Evolutionary conservation across 331 rosid species (phyloP).

Genomic region (Malus hybrid): DNA sequence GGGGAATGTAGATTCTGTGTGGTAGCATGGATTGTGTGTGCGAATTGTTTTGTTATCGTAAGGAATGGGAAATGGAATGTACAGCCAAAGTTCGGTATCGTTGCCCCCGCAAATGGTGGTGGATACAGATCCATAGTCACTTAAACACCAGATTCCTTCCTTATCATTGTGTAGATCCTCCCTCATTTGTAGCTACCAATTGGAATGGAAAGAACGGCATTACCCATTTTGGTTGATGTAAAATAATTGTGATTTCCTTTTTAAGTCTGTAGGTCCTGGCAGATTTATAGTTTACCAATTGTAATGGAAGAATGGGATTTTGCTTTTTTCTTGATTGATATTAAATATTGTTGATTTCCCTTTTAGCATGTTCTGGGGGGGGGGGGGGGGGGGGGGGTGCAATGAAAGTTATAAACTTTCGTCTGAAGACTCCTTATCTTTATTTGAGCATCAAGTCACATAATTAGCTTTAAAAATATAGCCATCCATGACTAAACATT

Average conservation of each 20-base stretch:
- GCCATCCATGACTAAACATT: slow-evolving; percentile 30
- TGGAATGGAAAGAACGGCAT: background rate
- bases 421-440: slow-evolving; percentile 39
- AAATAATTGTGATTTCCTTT: background rate
- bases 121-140: slow-evolving; percentile 26
- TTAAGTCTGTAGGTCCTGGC: slow-evolving; percentile 1
- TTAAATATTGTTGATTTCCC: background rate
- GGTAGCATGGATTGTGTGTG: slow-evolving; percentile 13
- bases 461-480: slow-evolving; percentile 25
- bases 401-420: slow-evolving; percentile 27
- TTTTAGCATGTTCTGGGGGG: slow-evolving; percentile 15
- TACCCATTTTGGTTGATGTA: background rate
- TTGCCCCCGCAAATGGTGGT: slow-evolving; percentile 19
- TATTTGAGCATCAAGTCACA: slow-evolving; percentile 13
- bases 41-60: slow-evolving; percentile 3
- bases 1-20: background rate
- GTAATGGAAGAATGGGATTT: slow-evolving; percentile 3
- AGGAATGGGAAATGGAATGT: slow-evolving; percentile 18
- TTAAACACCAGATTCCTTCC: slow-evolving; percentile 8
- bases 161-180: background rate
- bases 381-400: slow-evolving; percentile 8
- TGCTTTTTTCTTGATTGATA: background rate
- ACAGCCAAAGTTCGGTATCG: slow-evolving; percentile 5
- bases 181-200: slow-evolving; percentile 1
- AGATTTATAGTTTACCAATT: slow-evolving; percentile 11